These are phyloP conservation scores for Fistulinella cinereoalba DNA, from an alignment of 1,284 basidiomycete genomes.

Conservation along the genomic window DNA sequence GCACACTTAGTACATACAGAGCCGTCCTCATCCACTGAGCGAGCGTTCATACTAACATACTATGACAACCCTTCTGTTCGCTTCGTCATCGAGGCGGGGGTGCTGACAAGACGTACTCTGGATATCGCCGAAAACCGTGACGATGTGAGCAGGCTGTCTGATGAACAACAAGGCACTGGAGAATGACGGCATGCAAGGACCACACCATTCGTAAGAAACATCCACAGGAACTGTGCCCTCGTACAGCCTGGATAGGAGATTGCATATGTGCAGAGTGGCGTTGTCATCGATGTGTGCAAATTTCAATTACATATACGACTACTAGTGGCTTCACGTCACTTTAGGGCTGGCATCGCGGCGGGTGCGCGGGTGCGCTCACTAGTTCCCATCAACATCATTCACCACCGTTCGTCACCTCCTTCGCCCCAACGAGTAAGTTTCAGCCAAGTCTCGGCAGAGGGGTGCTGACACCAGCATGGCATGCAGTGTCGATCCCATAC, in stretches of 20 bases:
- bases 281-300: constrained; percentile 10
- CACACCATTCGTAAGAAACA: constrained; percentile 5
- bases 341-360: constrained; percentile 27
- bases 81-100: constrained; percentile 3
- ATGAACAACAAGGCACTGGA: background rate
- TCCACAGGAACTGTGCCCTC: constrained; percentile 24
- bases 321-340: constrained; percentile 10
- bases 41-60: background rate
- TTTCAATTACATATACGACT: background rate
- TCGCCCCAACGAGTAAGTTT: constrained; percentile 20
- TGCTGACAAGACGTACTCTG: too few relatives aligned
- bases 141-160: background rate
- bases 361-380: background rate
- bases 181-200: constrained; percentile 20
- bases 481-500: constrained; percentile 66
- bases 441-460: background rate
- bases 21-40: too few relatives aligned
- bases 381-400: background rate
- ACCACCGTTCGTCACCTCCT: constrained; percentile 1
- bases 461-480: too few relatives aligned
- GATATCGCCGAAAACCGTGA: background rate
- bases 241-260: constrained; percentile 7
- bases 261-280: constrained; percentile 8
- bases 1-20: too few relatives aligned
- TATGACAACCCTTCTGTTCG: constrained; percentile 2